A percentile compares a stretch with the other conserved stretches of the same genome.
These are phyloP conservation scores for Besnoitia besnoiti DNA, from an alignment of 169 alveolate species.

Conservation along the genomic window DNA sequence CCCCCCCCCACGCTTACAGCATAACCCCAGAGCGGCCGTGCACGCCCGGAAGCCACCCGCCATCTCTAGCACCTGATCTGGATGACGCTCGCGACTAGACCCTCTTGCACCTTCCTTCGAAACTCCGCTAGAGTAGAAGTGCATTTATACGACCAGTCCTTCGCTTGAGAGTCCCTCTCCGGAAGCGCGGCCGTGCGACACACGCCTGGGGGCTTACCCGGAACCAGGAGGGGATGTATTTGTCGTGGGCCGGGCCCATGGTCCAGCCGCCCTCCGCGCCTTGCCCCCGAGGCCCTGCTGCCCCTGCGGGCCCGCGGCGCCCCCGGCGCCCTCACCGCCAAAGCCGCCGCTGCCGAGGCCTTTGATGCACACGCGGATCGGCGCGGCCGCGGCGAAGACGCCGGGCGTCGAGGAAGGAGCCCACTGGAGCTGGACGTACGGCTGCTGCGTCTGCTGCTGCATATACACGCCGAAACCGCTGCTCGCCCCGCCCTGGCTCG, in stretches of 20 bases:
- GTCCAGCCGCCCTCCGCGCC: conserved; percentile 1
- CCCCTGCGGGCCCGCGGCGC: background rate
- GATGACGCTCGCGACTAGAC: no score
- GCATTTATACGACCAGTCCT: no score
- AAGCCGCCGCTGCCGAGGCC: background rate
- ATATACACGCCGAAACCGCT: conserved; percentile 56
- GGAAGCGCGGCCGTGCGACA: no score
- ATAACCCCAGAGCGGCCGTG: no score
- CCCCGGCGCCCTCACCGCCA: background rate
- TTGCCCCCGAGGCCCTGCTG: background rate
- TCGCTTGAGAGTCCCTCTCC: no score
- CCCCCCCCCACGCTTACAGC: no score
- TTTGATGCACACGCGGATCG: conserved; percentile 43
- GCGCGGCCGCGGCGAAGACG: conserved; percentile 64
- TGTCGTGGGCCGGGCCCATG: conserved; percentile 53
- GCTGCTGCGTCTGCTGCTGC: conserved; percentile 68
- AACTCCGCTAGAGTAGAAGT: no score
- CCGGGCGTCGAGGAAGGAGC: conserved; percentile 55
- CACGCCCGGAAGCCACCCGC: background rate
- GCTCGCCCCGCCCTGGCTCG: background rate
- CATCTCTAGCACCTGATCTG: no score
- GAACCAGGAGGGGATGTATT: conserved; percentile 54
- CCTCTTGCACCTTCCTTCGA: no score
- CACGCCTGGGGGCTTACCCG: conserved; percentile 46
- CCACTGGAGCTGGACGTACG: conserved; percentile 63